These are phyloP conservation scores for Rhizoclosmatium sp. DNA, from an alignment of 192 early-diverging fungal species.

Conservation along the genomic window DNA sequence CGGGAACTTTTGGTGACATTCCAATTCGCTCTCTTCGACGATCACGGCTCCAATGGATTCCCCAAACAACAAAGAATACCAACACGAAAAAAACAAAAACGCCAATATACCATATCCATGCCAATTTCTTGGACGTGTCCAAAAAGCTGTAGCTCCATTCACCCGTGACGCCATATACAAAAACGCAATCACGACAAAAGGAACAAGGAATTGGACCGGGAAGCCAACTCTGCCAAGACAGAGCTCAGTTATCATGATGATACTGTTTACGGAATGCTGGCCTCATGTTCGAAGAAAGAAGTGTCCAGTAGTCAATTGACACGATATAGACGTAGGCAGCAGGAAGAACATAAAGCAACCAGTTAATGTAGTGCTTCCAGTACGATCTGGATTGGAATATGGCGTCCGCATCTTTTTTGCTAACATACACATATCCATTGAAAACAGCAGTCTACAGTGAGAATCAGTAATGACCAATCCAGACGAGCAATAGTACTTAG, in stretches of 20 bases:
- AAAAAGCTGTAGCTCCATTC: neutral
- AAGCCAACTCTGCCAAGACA: slow-evolving; percentile 1
- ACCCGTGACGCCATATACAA: neutral
- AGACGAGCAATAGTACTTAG: too few relatives aligned
- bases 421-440: neutral
- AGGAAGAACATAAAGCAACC: slow-evolving; percentile 9
- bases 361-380: slow-evolving; percentile 3
- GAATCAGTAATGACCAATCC: too few relatives aligned
- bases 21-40: slow-evolving; percentile 23
- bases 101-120: neutral
- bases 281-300: neutral
- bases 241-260: neutral
- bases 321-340: slow-evolving; percentile 7
- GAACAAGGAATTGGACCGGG: neutral
- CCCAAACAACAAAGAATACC: neutral
- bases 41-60: slow-evolving; percentile 12
- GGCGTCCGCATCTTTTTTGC: neutral
- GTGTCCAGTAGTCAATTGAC: too few relatives aligned
- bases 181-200: neutral
- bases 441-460: too few relatives aligned
- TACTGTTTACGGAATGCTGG: neutral
- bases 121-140: neutral
- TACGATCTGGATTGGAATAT: neutral
- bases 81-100: neutral
- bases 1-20: too few relatives aligned